Evolutionary conservation across 768 basidiomycete genomes (phyloP).

Genomic region (Inosperma sp.): DNA sequence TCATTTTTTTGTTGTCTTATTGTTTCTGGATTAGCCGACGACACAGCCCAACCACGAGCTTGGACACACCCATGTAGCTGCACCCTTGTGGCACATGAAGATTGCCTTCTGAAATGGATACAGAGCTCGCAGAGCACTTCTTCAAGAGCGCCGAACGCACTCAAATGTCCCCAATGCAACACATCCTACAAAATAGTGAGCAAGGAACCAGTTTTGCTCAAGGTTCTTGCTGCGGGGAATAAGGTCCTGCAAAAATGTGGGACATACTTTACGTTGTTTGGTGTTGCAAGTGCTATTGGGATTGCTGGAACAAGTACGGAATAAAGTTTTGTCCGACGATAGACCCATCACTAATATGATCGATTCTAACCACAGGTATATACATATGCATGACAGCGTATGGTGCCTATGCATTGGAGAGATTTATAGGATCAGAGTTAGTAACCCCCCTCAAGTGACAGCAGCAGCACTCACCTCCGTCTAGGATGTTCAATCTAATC

Average conservation of each 20-base stretch:
- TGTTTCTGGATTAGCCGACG: constrained; percentile 18
- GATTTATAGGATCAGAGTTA: constrained; percentile 68
- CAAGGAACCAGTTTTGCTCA: constrained; percentile 50
- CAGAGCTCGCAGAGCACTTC: constrained; percentile 58
- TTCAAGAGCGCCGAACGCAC: constrained; percentile 54
- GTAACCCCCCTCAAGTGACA: constrained; percentile 14
- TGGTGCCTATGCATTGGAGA: constrained; percentile 64
- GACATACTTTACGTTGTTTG: constrained; percentile 46
- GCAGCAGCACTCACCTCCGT: background rate
- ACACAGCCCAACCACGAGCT: constrained; percentile 39
- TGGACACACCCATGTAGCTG: constrained; percentile 84
- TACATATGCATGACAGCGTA: constrained; percentile 57
- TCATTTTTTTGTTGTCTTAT: too few species aligned
- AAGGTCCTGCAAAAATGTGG: constrained; percentile 47
- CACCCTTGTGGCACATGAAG: constrained; percentile 75
- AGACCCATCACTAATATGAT: background rate
- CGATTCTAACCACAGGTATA: constrained; percentile 26
- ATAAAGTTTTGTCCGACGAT: background rate
- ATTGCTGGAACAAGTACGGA: constrained; percentile 60
- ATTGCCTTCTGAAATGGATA: constrained; percentile 78
- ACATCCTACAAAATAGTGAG: constrained; percentile 64
- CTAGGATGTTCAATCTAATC: constrained; percentile 58
- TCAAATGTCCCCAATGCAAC: constrained; percentile 79
- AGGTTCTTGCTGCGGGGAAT: constrained; percentile 49
- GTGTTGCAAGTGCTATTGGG: constrained; percentile 45